These are phyloP conservation scores for Epicoccum nigrum DNA, from an alignment of 2,329 filamentous ascomycete genomes.

Conservation along the genomic window DNA sequence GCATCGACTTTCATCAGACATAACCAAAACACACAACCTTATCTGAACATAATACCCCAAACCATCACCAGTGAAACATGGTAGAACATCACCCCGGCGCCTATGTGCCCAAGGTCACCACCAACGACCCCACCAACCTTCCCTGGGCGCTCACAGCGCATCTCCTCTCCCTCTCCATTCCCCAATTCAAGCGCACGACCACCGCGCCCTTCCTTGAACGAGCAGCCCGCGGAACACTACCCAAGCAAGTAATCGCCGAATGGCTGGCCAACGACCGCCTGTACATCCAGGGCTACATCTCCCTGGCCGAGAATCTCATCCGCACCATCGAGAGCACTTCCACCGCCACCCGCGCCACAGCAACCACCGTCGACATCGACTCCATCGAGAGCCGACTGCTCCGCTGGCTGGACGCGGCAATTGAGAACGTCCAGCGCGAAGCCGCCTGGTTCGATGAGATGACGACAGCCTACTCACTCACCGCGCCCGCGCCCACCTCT, in stretches of 20 bases:
- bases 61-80: background rate
- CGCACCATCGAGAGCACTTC: conserved; percentile 23
- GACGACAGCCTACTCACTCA: conserved; percentile 30
- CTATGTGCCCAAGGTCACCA: conserved; percentile 16
- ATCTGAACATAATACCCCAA: too few relatives aligned
- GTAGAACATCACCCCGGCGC: conserved; percentile 30
- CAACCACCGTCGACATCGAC: conserved; percentile 20
- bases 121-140: conserved; percentile 26
- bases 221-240: conserved; percentile 39
- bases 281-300: conserved; percentile 43
- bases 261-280: conserved; percentile 46
- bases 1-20: too few relatives aligned
- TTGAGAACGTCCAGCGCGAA: conserved; percentile 43
- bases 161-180: conserved; percentile 33
- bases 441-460: conserved; percentile 41
- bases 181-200: conserved; percentile 39
- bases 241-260: conserved; percentile 37
- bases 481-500: background rate
- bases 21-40: too few relatives aligned
- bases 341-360: conserved; percentile 21
- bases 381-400: conserved; percentile 31
- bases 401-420: conserved; percentile 40
- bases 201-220: conserved; percentile 38
- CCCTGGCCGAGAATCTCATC: conserved; percentile 31
- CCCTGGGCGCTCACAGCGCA: conserved; percentile 40